Base-by-base conservation (phyloP, 371 early-diverging fungal species). In the Thermomucor indicae-seudaticae region DNA sequence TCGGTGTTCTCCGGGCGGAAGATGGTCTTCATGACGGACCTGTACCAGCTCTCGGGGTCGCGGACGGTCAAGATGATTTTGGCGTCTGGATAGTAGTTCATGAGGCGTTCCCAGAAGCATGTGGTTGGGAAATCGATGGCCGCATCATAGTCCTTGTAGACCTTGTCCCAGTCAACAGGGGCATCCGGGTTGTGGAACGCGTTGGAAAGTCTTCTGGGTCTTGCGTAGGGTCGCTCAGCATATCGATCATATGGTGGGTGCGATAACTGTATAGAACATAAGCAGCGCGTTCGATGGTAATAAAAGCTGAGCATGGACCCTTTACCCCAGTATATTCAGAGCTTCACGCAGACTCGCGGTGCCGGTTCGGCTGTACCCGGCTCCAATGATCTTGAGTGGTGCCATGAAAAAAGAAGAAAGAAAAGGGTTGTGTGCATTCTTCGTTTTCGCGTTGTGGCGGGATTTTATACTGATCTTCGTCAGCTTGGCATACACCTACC, bases 41-140 rank as follows among this genome's bases (percentile, higher is more conserved):
- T 55, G 23, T 72, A 68, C 72, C 72, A 72, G 25, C 57, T 59
- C 7, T 72, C 69, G 1, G 72, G 49, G 23, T 39, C 44, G 1
- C 69, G 58, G 3, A 51, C 57, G 0, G 69, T 72, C 23, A 68
- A 47, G 10, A 72, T 47, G 1, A 68, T 55, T 34, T 72, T 72
- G 17, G 69, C 72, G 6, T 65, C 53, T 8, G 72, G 72, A 38
- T 68, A 72, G 12, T 61, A 43, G 16, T 47, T 27, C 31, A 61
- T 37, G 1, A 72, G 40, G n/a, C 17, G 29, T n/a, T 50, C 46
- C 4, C 39, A 4, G 6, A 62, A 59, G 6, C 47, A 12, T 22
- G 39, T 39, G 0, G 71, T 60, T 1, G 71, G 71, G 57, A 60
- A 65, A 30, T 69, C 69, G 14, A 47, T 37, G 16, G 35, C 47